A percentile compares a stretch with the other conserved stretches of the same genome.
Conservation (phyloP, 176 grass and related monocot species). For the Pontederia crassipes region DNA sequence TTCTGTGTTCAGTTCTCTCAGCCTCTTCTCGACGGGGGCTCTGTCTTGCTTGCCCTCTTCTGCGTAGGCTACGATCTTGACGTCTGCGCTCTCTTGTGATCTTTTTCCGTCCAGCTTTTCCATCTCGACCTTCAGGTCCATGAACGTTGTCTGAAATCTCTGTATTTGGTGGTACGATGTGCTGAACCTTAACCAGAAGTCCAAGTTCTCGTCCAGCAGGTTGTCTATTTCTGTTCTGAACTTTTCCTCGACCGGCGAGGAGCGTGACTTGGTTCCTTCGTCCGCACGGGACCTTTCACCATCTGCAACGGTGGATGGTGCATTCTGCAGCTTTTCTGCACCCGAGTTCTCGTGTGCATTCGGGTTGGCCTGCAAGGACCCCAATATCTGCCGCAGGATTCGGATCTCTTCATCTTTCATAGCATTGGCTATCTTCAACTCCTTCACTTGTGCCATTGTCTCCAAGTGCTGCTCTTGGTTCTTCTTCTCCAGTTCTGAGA, state of each 20-base stretch:
- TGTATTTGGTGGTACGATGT: constrained; percentile 58
- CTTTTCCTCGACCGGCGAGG: constrained; percentile 34
- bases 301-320: constrained; percentile 13
- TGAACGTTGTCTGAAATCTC: constrained; percentile 46
- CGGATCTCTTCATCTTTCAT: constrained; percentile 59
- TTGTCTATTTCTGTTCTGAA: constrained; percentile 44
- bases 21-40: constrained; percentile 44
- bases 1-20: constrained; percentile 47
- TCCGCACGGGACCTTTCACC: constrained; percentile 33
- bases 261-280: constrained; percentile 44
- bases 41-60: constrained; percentile 31
- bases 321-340: neutral
- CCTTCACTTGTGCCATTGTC: constrained; percentile 45
- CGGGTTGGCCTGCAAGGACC: constrained; percentile 43
- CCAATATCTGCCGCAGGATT: constrained; percentile 51
- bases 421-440: constrained; percentile 43
- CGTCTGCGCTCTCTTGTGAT: constrained; percentile 20
- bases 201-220: constrained; percentile 49
- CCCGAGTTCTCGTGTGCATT: constrained; percentile 25
- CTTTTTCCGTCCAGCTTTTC: constrained; percentile 31
- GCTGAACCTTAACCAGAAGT: constrained; percentile 71
- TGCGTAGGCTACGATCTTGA: constrained; percentile 27
- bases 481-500: constrained; percentile 43
- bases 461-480: constrained; percentile 32
- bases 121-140: constrained; percentile 34